These are phyloP conservation scores for Calonectria crousiana DNA, from an alignment of 2,329 filamentous ascomycete genomes.

Conservation along the genomic window DNA sequence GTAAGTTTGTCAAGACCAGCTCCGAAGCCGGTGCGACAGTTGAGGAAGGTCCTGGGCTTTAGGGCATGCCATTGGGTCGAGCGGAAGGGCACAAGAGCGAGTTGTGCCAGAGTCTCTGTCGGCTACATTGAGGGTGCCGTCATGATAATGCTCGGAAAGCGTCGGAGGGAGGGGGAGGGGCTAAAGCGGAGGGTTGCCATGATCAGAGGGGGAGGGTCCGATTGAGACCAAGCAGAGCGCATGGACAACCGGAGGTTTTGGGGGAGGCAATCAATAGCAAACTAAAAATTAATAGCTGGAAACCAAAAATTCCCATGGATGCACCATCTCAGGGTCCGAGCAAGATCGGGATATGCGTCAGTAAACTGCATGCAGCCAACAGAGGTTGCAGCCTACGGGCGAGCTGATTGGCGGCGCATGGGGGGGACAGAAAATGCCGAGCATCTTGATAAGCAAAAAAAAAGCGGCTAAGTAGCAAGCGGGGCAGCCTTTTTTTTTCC, in stretches of 20 bases:
- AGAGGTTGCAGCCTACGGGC: not conserved
- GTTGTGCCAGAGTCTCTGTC: not conserved
- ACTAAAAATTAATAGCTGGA: not conserved
- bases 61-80: not conserved
- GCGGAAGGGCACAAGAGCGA: not conserved
- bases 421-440: not conserved
- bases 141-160: constrained; percentile 7
- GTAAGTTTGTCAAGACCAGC: constrained; percentile 18
- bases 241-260: not conserved
- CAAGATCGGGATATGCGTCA: constrained; percentile 8
- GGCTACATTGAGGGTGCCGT: not conserved
- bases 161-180: not conserved
- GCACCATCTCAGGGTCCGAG: constrained; percentile 4
- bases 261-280: not conserved
- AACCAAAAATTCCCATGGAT: not conserved
- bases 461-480: constrained; percentile 3
- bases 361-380: not conserved
- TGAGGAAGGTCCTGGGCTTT: not conserved
- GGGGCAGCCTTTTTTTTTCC: not conserved
- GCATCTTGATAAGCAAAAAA: constrained; percentile 22
- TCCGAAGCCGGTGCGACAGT: constrained; percentile 5
- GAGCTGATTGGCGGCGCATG: not conserved
- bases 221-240: not conserved
- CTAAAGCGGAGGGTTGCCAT: not conserved
- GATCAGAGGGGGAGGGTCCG: not conserved